Conservation (phyloP, 2,329 filamentous ascomycete genomes). For the Daldinia sp. region DNA sequence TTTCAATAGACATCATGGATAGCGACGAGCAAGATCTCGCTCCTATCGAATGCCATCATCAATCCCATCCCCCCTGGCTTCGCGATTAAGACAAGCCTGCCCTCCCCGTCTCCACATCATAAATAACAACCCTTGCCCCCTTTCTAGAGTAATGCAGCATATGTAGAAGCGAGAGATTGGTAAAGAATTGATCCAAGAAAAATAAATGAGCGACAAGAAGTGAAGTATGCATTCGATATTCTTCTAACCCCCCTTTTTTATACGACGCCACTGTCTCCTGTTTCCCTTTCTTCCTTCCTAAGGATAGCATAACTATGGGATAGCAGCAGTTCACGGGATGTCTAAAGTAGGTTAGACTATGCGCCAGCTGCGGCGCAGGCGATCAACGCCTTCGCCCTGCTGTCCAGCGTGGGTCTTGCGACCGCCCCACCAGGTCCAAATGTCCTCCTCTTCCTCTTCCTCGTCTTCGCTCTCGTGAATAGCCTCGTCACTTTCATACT, state of each 20-base stretch:
- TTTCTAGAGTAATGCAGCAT: not conserved
- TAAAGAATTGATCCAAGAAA: slow-evolving; percentile 9
- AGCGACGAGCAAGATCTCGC: slow-evolving; percentile 18
- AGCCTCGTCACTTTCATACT: not conserved
- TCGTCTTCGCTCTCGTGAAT: not conserved
- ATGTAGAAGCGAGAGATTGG: slow-evolving; percentile 5
- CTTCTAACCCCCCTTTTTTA: slow-evolving; percentile 25
- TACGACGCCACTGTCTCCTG: slow-evolving; percentile 8
- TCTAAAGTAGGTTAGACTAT: slow-evolving; percentile 17
- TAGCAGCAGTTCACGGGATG: not conserved
- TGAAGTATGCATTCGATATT: slow-evolving; percentile 34
- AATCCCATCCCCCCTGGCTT: not conserved
- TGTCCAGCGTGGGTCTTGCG: slow-evolving; percentile 7
- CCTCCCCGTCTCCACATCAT: slow-evolving; percentile 22
- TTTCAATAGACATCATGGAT: slow-evolving; percentile 18
- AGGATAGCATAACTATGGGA: not conserved
- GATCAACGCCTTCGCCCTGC: slow-evolving; percentile 10
- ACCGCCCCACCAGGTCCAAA: slow-evolving; percentile 21
- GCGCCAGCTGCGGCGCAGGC: slow-evolving; percentile 33
- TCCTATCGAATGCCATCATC: slow-evolving; percentile 16
- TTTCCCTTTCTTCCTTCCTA: not conserved
- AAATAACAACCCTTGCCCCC: not conserved
- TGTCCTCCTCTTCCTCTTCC: not conserved
- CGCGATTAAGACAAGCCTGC: slow-evolving; percentile 3
- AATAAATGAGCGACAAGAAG: slow-evolving; percentile 36